Percentiles rank a stretch among this genome's conserved stretches.
These are phyloP conservation scores for Bruguiera hainesii DNA, from an alignment of 441 rosid genomes.

Conservation along the genomic window DNA sequence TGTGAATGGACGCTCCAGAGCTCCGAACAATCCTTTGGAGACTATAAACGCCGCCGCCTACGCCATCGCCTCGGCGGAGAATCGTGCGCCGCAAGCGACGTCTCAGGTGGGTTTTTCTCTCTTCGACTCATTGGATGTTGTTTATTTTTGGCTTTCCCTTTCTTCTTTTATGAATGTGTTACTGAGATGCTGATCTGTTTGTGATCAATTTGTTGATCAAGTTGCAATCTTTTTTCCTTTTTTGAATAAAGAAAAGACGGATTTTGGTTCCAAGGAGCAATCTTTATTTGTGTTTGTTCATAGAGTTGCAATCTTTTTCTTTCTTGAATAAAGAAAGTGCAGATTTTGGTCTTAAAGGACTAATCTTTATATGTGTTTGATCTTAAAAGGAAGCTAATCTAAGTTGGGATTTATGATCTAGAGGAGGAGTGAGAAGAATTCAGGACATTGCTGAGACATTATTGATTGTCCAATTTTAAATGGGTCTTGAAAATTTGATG, in stretches of 20 bases:
- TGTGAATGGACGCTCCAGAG: slow-evolving; percentile 35
- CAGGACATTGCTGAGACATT: not conserved
- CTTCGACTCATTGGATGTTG: slow-evolving; percentile 7
- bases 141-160: slow-evolving; percentile 5
- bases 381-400: not conserved
- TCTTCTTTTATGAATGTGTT: not conserved
- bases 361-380: not conserved
- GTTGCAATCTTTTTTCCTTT: too few species aligned
- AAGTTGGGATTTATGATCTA: not conserved
- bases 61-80: slow-evolving; percentile 71
- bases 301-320: too few species aligned
- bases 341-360: too few species aligned
- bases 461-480: not conserved
- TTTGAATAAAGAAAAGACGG: too few species aligned
- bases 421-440: not conserved
- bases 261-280: too few species aligned
- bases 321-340: too few species aligned
- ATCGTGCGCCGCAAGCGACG: slow-evolving; percentile 61
- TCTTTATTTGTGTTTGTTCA: too few species aligned
- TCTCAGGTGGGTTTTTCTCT: slow-evolving; percentile 34
- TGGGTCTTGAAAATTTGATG: not conserved
- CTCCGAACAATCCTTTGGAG: slow-evolving; percentile 42
- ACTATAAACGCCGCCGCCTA: slow-evolving; percentile 85
- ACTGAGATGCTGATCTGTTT: not conserved
- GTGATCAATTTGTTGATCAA: not conserved